Evolutionary conservation across 176 grass and related monocot genomes (phyloP).

Genomic region (Rhynchospora tenuis): DNA sequence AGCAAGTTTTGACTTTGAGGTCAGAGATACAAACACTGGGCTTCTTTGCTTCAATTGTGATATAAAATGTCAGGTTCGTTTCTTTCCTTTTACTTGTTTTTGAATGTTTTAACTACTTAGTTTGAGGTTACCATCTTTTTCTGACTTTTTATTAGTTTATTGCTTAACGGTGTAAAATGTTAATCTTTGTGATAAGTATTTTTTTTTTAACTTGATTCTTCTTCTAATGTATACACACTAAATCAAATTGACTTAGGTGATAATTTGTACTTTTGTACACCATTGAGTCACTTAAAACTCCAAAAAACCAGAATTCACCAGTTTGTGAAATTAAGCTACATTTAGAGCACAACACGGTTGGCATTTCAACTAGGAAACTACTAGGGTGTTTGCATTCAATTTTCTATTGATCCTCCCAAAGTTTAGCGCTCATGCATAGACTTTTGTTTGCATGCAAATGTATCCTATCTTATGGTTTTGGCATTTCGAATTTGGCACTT

Average conservation of each 20-base stretch:
- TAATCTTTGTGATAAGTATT: neutral
- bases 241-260: slow-evolving; percentile 6
- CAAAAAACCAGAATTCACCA: neutral
- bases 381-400: neutral
- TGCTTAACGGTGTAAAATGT: neutral
- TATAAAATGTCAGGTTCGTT: slow-evolving; percentile 65
- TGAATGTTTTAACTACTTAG: neutral
- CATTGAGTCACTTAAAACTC: neutral
- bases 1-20: slow-evolving; percentile 58
- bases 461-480: neutral
- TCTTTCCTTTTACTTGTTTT: neutral
- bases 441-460: neutral
- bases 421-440: neutral
- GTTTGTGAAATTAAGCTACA: neutral
- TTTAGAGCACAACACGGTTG: neutral
- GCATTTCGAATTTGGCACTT: neutral
- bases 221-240: neutral
- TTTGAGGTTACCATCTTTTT: neutral
- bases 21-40: slow-evolving; percentile 23
- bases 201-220: neutral
- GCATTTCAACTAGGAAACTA: slow-evolving; percentile 3
- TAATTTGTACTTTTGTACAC: neutral
- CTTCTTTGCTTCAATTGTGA: slow-evolving; percentile 44
- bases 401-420: neutral
- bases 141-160: neutral